Percentiles rank a stretch among this genome's conserved stretches.
Conservation (phyloP, 2,329 filamentous ascomycete species). For the Neofusicoccum laricinum region DNA sequence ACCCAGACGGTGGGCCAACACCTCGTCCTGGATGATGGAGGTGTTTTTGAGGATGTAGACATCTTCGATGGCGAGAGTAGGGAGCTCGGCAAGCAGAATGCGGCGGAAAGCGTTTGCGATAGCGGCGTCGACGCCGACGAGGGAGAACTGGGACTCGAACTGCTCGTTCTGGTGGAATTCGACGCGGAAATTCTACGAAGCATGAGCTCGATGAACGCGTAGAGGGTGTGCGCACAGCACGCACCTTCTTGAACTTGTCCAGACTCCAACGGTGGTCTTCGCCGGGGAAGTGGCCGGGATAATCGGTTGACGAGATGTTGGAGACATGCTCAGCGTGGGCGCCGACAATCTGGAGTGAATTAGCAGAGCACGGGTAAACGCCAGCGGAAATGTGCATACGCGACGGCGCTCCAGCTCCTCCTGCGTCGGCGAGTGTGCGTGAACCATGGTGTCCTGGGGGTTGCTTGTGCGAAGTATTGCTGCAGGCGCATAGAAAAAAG, state of each 20-base stretch:
- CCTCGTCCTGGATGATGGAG: constrained; percentile 96
- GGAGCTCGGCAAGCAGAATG: constrained; percentile 91
- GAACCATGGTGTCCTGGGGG: constrained; percentile 40
- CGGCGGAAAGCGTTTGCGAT: constrained; percentile 97
- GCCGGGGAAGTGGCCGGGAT: constrained; percentile 84
- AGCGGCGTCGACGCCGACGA: constrained; percentile 86
- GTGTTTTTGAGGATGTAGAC: constrained; percentile 96
- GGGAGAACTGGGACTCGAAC: constrained; percentile 80
- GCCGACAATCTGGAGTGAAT: constrained; percentile 65
- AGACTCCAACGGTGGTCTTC: constrained; percentile 82
- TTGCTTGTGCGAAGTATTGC: constrained; percentile 15
- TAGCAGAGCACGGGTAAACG: neutral
- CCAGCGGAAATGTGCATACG: constrained; percentile 38
- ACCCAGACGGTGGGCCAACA: constrained; percentile 84
- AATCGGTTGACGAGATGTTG: constrained; percentile 85
- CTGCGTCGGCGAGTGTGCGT: constrained; percentile 24
- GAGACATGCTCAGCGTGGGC: constrained; percentile 89
- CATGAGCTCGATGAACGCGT: neutral
- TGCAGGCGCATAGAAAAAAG: constrained; percentile 20
- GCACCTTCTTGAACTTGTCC: constrained; percentile 64
- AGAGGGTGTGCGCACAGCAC: constrained; percentile 13
- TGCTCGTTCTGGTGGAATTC: constrained; percentile 80
- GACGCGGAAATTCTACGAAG: constrained; percentile 63
- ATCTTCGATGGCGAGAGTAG: constrained; percentile 88
- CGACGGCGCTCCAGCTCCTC: constrained; percentile 62